Percentiles rank a stretch among this genome's conserved stretches.
These are phyloP conservation scores for Aspergillus mulundensis DNA, from an alignment of 495 filamentous ascomycete species.

Conservation along the genomic window DNA sequence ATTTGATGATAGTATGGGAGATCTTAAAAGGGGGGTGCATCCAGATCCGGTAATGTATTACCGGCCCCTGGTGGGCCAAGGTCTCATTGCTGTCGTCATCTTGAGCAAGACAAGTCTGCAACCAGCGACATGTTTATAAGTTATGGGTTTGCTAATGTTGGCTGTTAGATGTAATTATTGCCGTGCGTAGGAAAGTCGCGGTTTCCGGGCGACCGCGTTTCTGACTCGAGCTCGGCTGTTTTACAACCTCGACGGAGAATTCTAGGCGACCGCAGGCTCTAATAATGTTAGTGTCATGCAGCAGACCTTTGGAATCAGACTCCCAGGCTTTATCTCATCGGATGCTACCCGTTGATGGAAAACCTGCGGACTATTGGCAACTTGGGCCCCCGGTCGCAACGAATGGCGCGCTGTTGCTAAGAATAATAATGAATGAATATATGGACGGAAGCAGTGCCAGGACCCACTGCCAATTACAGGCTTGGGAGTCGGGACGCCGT, in stretches of 20 bases:
- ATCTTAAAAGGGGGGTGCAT: background rate
- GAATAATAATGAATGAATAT: background rate
- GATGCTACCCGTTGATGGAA: background rate
- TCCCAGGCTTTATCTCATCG: background rate
- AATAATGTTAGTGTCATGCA: background rate
- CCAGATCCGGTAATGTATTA: background rate
- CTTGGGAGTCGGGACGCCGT: background rate
- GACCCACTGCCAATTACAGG: background rate
- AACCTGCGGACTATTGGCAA: background rate
- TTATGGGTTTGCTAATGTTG: background rate
- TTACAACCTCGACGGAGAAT: background rate
- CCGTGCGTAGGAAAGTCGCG: background rate
- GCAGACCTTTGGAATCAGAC: background rate
- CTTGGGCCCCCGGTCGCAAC: background rate
- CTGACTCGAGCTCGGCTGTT: no score
- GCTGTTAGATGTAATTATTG: background rate
- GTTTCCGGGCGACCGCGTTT: background rate
- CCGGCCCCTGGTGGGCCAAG: background rate
- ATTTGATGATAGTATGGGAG: background rate
- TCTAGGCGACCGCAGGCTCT: background rate
- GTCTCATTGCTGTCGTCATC: background rate
- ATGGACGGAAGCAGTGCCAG: background rate
- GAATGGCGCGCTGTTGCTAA: conserved; percentile 1
- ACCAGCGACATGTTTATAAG: background rate
- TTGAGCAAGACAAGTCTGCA: background rate